A percentile compares a stretch with the other conserved stretches of the same genome.
phyloP scores from a whole-genome alignment of 2,329 filamentous ascomycete species.

The Grosmannia serpens region DNA sequence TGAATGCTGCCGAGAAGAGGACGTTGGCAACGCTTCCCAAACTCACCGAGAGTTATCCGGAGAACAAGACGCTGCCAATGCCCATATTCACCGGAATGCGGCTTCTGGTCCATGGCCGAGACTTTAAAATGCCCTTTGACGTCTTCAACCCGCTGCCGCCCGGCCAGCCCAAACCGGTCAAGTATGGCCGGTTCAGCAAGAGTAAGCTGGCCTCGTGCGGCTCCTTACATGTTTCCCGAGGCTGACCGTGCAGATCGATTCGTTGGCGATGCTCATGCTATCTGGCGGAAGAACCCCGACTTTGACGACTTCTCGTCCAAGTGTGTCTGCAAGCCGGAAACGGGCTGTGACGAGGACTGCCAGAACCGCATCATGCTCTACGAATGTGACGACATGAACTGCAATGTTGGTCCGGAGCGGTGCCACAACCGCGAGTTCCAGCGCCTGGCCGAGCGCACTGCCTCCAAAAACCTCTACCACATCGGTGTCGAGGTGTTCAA shows the following conservation, averaged over 20 bases:
- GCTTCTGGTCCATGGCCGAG: slow-evolving; percentile 57
- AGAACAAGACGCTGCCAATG: slow-evolving; percentile 53
- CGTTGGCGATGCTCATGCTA: slow-evolving; percentile 66
- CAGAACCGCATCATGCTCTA: slow-evolving; percentile 96
- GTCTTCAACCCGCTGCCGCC: slow-evolving; percentile 78
- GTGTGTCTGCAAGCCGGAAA: slow-evolving; percentile 66
- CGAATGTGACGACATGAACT: slow-evolving; percentile 87
- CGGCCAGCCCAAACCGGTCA: slow-evolving; percentile 81
- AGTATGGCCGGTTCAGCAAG: slow-evolving; percentile 85
- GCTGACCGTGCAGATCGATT: slow-evolving; percentile 57
- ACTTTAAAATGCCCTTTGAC: slow-evolving; percentile 85
- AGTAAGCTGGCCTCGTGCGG: slow-evolving; percentile 44
- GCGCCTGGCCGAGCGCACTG: slow-evolving; percentile 58
- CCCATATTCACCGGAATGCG: slow-evolving; percentile 71
- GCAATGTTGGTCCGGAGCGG: slow-evolving; percentile 58
- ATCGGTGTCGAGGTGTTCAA: slow-evolving; percentile 93
- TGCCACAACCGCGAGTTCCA: slow-evolving; percentile 88
- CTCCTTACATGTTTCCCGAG: background rate
- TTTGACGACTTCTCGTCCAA: slow-evolving; percentile 63
- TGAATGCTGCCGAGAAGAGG: slow-evolving; percentile 41
- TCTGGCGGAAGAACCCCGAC: slow-evolving; percentile 71
- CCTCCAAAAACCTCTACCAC: slow-evolving; percentile 60
- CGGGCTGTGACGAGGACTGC: slow-evolving; percentile 79
- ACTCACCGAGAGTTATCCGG: slow-evolving; percentile 31
- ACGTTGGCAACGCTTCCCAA: slow-evolving; percentile 35